phyloP scores from a whole-genome alignment of 805 yeast species.

The Peterozyma toletana region DNA sequence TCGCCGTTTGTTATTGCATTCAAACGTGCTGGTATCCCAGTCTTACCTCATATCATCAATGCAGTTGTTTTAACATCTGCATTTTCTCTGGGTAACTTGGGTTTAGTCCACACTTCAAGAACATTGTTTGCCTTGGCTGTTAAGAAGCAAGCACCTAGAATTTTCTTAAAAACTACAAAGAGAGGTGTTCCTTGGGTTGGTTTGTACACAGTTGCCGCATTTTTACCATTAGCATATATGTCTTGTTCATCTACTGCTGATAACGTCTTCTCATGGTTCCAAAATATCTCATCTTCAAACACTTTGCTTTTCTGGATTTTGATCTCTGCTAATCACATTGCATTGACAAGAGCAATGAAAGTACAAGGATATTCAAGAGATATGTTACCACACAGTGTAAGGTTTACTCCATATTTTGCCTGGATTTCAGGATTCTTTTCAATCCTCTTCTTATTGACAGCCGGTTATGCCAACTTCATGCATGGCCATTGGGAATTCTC shows the following conservation, averaged over 20 bases:
- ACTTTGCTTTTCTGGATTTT: slow-evolving; percentile 23
- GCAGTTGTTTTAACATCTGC: slow-evolving; percentile 33
- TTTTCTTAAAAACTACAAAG: slow-evolving; percentile 23
- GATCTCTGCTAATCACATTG: slow-evolving; percentile 26
- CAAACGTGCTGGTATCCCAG: slow-evolving; percentile 24
- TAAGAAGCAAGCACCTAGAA: slow-evolving; percentile 29
- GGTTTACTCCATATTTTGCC: slow-evolving; percentile 57
- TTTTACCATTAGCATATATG: slow-evolving; percentile 31
- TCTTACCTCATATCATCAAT: slow-evolving; percentile 28
- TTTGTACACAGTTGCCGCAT: slow-evolving; percentile 15
- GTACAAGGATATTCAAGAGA: slow-evolving; percentile 65
- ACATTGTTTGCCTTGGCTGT: slow-evolving; percentile 28
- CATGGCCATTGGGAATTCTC: slow-evolving; percentile 21
- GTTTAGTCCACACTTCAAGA: slow-evolving; percentile 23
- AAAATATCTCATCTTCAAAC: slow-evolving; percentile 22
- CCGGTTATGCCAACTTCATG: slow-evolving; percentile 28
- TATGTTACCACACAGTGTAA: slow-evolving; percentile 66
- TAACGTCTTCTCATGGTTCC: slow-evolving; percentile 27
- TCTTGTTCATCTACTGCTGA: slow-evolving; percentile 16
- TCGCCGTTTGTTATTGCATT: slow-evolving; percentile 35
- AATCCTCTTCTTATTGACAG: slow-evolving; percentile 22
- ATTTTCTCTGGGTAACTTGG: slow-evolving; percentile 28
- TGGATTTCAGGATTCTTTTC: slow-evolving; percentile 28
- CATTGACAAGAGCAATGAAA: slow-evolving; percentile 67
- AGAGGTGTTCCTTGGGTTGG: slow-evolving; percentile 27